Evolutionary conservation across 2,329 filamentous ascomycete genomes (phyloP), one percentile per base, ranked within the genome.

Genomic region (Simplicillium aogashimaense): DNA sequence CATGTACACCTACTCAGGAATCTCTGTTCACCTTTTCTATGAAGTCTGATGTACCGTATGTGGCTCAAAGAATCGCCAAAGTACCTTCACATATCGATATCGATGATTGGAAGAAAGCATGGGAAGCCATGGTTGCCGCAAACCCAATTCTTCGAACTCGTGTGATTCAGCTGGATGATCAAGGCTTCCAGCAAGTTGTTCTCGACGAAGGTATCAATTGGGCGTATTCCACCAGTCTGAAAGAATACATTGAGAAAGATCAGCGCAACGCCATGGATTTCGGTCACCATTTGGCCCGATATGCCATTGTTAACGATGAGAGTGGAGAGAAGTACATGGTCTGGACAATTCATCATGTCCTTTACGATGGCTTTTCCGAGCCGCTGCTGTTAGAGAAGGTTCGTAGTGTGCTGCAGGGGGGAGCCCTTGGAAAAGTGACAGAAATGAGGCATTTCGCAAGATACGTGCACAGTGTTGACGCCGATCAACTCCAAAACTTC

Each of bases 1-100:
- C 72, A 2, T 73, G 70, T 49, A 69, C 70, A 0, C 64, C 70
- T 0, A 57, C 73, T 13, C 72, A 76, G 42, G 70, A 73, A 49
- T 69, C 66, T 4, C 61, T 76, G 3, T 65, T 76, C 54, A 67
- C 69, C 1, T 53, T 75, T 13, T 69, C 72, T 10, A 61, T 62
- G 32, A 66, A 68, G 47, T 59, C 66, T 7, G 58, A 58, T 11
- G 70, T 70, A 20, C 65, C 65, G 1, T 76, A 75, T 33, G 62
- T 75, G 1, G 67, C 68, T 1, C 69, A 69, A 42, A 53, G 67
- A 28, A 63, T 70, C 2, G 56, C 67, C 14, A 54, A 64, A 29
- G 52, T 72, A 3, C 50, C 52, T 6, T 53, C 57, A 29, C 50
- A 51, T 1, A 51, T 52, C 15, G 54, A 54, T 7, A 58, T 63